These are phyloP conservation scores for Nicotiana rustica DNA, from an alignment of 305 asterid genomes.

Conservation along the genomic window DNA sequence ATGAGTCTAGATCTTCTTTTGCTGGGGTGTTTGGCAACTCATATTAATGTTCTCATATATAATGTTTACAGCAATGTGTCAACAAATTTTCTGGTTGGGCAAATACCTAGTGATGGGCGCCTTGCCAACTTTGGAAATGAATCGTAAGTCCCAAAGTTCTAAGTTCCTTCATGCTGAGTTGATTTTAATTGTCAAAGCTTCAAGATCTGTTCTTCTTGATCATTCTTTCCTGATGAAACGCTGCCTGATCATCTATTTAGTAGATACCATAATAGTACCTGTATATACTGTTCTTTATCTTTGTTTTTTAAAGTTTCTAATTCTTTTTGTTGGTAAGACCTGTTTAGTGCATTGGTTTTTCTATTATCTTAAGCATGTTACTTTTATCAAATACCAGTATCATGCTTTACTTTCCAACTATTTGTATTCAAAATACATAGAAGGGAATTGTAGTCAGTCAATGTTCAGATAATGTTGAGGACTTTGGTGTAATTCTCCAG, in stretches of 20 bases:
- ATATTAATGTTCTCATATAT: conserved; percentile 40
- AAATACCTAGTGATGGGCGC: conserved; percentile 82
- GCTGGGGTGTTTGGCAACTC: background rate
- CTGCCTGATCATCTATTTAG: conserved; percentile 3
- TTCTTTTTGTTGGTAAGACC: background rate
- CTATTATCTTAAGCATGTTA: background rate
- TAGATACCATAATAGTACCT: background rate
- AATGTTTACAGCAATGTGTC: conserved; percentile 82
- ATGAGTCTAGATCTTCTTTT: conserved; percentile 15
- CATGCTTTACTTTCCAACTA: background rate
- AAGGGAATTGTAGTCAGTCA: background rate
- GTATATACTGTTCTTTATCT: background rate
- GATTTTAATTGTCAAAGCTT: background rate
- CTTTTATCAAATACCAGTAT: background rate
- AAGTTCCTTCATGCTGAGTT: conserved; percentile 1
- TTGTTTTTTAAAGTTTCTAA: background rate
- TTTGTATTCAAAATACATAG: background rate
- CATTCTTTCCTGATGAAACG: background rate
- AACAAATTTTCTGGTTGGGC: conserved; percentile 86
- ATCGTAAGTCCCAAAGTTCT: conserved; percentile 69
- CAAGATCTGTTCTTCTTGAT: conserved; percentile 8
- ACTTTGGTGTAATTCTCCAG: background rate
- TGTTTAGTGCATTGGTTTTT: background rate
- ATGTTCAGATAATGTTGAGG: background rate
- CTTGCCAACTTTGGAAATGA: conserved; percentile 71